These are phyloP conservation scores for Pulveroboletus sp. DNA, from an alignment of 768 basidiomycete genomes.

Conservation along the genomic window DNA sequence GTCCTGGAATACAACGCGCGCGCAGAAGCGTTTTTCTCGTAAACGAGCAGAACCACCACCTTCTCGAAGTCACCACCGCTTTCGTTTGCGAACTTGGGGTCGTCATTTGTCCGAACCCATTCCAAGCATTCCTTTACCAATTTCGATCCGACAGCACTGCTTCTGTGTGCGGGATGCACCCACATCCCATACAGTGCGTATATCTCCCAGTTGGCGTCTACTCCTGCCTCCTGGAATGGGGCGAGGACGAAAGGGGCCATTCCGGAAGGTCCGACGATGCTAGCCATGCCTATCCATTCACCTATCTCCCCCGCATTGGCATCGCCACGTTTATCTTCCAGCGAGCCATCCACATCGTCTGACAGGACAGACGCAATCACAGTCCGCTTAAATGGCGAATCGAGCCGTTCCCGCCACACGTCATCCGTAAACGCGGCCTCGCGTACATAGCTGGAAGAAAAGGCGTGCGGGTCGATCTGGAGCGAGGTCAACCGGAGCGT, in stretches of 20 bases:
- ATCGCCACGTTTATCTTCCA: not conserved
- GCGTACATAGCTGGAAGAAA: conserved; percentile 20
- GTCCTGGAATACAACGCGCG: conserved; percentile 18
- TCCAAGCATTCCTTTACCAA: conserved; percentile 20
- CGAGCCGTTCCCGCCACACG: conserved; percentile 21
- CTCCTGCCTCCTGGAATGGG: conserved; percentile 12
- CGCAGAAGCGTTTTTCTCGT: conserved; percentile 13
- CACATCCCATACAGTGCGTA: conserved; percentile 26
- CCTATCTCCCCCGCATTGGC: not conserved
- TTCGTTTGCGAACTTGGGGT: conserved; percentile 5
- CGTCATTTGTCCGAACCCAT: conserved; percentile 23
- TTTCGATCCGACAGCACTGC: conserved; percentile 16
- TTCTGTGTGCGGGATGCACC: conserved; percentile 28
- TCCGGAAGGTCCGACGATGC: conserved; percentile 13
- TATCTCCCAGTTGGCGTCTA: conserved; percentile 15
- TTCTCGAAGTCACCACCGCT: conserved; percentile 7
- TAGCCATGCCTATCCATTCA: conserved; percentile 22
- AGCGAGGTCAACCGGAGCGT: conserved; percentile 22
- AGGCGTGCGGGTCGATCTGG: conserved; percentile 19
- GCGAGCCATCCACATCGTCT: not conserved
- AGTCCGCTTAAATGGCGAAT: conserved; percentile 10
- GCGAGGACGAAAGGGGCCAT: conserved; percentile 1
- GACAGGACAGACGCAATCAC: conserved; percentile 12
- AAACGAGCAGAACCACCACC: conserved; percentile 16
- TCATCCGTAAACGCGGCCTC: conserved; percentile 21